Percentiles rank a stretch among this genome's conserved stretches.
Evolutionary conservation across 176 grass and related monocot species (phyloP).

Genomic region (Otatea glauca): DNA sequence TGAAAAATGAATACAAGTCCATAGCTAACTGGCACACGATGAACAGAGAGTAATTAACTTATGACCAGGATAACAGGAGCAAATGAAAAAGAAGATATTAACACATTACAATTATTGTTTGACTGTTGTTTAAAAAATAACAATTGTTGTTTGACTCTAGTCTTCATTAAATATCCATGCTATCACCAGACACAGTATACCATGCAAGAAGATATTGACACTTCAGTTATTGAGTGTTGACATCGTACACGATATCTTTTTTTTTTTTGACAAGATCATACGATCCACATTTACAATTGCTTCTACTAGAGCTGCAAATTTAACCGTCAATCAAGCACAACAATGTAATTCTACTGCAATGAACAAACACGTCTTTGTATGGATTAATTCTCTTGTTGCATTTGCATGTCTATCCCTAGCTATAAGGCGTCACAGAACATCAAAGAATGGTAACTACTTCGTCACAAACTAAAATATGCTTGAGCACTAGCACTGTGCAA

Average conservation of each 20-base stretch:
- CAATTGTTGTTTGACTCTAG: background rate
- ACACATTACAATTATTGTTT: background rate
- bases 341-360: background rate
- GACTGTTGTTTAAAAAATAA: background rate
- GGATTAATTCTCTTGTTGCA: background rate
- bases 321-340: background rate
- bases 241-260: background rate
- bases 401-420: background rate
- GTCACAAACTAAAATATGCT: background rate
- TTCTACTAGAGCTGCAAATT: too few relatives aligned
- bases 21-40: too few relatives aligned
- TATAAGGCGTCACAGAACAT: background rate
- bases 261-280: too few relatives aligned
- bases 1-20: too few relatives aligned
- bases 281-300: too few relatives aligned
- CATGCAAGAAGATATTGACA: background rate
- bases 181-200: background rate
- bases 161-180: background rate
- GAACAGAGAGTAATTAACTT: too few relatives aligned
- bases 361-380: background rate
- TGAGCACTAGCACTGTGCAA: background rate
- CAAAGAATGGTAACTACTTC: background rate
- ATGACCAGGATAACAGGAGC: too few relatives aligned
- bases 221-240: background rate
- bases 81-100: too few relatives aligned